Conservation (phyloP, 768 basidiomycete species). For the Lyophyllum shimeji region DNA sequence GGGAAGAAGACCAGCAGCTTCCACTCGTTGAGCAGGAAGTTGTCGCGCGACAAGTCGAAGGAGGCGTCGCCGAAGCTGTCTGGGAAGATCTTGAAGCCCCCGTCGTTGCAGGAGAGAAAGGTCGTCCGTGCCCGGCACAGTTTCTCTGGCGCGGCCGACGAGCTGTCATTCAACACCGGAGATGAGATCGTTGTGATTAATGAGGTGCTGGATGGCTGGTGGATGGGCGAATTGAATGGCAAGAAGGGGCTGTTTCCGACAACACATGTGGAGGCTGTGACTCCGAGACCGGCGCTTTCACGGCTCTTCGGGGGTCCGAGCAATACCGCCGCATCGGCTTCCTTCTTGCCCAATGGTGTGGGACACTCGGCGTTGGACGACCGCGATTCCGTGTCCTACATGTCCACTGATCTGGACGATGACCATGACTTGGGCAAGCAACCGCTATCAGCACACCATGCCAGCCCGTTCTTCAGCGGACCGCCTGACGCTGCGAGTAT, state of each 20-base stretch:
- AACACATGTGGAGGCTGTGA: slow-evolving; percentile 62
- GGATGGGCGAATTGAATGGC: slow-evolving; percentile 78
- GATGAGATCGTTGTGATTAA: slow-evolving; percentile 74
- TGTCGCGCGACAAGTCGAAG: slow-evolving; percentile 35
- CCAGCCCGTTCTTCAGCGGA: slow-evolving; percentile 44
- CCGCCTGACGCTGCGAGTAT: slow-evolving; percentile 42
- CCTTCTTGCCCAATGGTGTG: not conserved
- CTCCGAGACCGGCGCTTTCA: slow-evolving; percentile 30
- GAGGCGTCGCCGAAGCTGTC: slow-evolving; percentile 32
- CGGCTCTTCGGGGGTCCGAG: slow-evolving; percentile 16
- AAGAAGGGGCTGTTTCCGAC: slow-evolving; percentile 80
- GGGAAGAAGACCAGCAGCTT: slow-evolving; percentile 28
- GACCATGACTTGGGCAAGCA: slow-evolving; percentile 47
- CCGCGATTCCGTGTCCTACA: slow-evolving; percentile 20
- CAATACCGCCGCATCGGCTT: not conserved
- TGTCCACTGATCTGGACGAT: slow-evolving; percentile 40
- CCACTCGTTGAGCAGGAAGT: slow-evolving; percentile 26
- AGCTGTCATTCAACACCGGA: slow-evolving; percentile 72
- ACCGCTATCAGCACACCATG: slow-evolving; percentile 37
- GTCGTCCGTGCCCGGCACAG: slow-evolving; percentile 72
- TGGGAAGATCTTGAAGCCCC: slow-evolving; percentile 48
- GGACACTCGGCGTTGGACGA: not conserved
- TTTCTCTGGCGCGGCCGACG: slow-evolving; percentile 74
- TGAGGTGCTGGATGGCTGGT: slow-evolving; percentile 89
- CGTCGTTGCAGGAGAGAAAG: slow-evolving; percentile 49